phyloP scores from a whole-genome alignment of 108 stramenopile species.

The Skeletonema grethae region DNA sequence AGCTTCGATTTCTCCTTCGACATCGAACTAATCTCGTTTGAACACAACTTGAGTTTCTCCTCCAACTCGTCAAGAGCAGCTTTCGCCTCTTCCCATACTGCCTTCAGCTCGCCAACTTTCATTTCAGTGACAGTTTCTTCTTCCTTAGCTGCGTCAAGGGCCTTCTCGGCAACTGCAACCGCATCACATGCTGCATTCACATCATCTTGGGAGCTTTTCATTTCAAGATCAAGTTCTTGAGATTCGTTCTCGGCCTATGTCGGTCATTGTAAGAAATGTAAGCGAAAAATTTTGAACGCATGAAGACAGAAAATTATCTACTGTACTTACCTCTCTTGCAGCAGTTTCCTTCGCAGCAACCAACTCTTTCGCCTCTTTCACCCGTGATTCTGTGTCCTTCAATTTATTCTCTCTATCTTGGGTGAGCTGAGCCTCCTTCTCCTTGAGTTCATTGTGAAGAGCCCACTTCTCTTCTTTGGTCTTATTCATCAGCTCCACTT shows the following conservation, averaged over 20 bases:
- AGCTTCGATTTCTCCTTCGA: constrained; percentile 57
- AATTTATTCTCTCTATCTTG: constrained; percentile 75
- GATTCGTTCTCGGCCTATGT: constrained; percentile 65
- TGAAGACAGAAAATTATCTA: constrained; percentile 2
- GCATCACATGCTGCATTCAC: constrained; percentile 67
- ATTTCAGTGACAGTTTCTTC: constrained; percentile 69
- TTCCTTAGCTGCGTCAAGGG: constrained; percentile 62
- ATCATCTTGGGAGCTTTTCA: constrained; percentile 77
- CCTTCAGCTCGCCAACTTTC: constrained; percentile 79
- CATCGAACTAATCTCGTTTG: constrained; percentile 73
- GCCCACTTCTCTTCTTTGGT: constrained; percentile 77
- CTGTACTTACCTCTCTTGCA: constrained; percentile 68
- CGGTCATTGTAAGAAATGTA: neutral
- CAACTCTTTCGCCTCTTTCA: constrained; percentile 75
- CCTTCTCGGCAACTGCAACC: constrained; percentile 60
- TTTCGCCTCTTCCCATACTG: constrained; percentile 77
- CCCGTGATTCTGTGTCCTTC: constrained; percentile 64
- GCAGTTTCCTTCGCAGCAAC: constrained; percentile 56
- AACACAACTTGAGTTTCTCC: constrained; percentile 65
- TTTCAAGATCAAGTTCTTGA: constrained; percentile 78
- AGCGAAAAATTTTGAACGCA: neutral
- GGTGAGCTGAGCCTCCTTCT: constrained; percentile 82
- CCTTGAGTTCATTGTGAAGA: constrained; percentile 81
- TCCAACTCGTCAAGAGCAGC: constrained; percentile 69
- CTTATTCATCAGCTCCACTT: constrained; percentile 71